These are phyloP conservation scores for Trametes villosa DNA, from an alignment of 768 basidiomycete species.

Conservation along the genomic window DNA sequence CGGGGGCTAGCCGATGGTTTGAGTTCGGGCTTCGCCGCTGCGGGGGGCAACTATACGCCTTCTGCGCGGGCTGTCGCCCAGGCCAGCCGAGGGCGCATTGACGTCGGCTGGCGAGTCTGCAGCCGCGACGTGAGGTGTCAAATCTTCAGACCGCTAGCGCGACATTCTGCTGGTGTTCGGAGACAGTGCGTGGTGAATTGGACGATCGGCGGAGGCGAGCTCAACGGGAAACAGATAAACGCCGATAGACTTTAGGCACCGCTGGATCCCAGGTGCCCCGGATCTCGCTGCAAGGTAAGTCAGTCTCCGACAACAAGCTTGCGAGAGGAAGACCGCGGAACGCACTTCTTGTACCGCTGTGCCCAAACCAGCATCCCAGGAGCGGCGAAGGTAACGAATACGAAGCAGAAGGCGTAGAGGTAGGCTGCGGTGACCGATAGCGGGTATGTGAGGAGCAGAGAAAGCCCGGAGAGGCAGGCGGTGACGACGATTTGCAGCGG, in stretches of 20 bases:
- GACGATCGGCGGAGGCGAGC: constrained; percentile 6
- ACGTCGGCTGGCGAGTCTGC: neutral
- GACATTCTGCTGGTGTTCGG: neutral
- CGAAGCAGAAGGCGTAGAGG: constrained; percentile 53
- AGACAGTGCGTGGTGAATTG: neutral
- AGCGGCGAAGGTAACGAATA: constrained; percentile 69
- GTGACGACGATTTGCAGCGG: constrained; percentile 57
- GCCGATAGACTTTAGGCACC: constrained; percentile 50
- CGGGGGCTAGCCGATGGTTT: neutral
- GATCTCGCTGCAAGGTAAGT: constrained; percentile 65
- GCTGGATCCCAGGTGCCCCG: constrained; percentile 92
- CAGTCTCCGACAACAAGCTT: neutral
- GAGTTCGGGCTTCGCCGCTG: neutral
- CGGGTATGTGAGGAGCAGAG: constrained; percentile 54
- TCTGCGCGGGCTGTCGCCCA: neutral
- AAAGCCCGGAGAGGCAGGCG: constrained; percentile 49
- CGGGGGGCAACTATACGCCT: neutral
- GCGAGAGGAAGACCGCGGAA: constrained; percentile 20
- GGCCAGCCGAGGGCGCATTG: neutral
- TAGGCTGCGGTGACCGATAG: constrained; percentile 60
- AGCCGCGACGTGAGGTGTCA: neutral
- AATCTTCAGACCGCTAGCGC: neutral
- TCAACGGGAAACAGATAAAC: constrained; percentile 21
- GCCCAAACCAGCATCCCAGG: constrained; percentile 83
- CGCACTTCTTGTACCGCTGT: constrained; percentile 85